Percentiles rank a stretch among this genome's conserved stretches.
Evolutionary conservation across 164 flowering plant genomes (phyloP).

Genomic region (Pachysandra terminalis): DNA sequence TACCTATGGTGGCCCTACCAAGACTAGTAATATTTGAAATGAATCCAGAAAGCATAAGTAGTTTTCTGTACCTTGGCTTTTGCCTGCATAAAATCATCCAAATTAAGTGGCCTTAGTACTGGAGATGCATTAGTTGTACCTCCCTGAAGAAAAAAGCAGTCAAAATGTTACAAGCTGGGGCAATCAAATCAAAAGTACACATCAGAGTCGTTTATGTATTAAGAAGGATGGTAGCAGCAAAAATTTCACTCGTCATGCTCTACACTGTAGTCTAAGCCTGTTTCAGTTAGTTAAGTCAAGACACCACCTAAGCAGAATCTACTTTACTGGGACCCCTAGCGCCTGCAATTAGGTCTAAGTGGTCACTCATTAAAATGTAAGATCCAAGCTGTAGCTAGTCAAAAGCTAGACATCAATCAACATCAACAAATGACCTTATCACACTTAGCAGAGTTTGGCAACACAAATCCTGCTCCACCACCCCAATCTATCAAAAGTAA

Average conservation of each 20-base stretch:
- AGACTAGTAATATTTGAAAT: background rate
- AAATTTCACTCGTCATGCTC: background rate
- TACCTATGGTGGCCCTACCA: background rate
- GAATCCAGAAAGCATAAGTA: background rate
- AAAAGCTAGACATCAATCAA: too few species aligned
- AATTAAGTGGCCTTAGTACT: constrained; percentile 52
- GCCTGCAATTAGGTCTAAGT: too few species aligned
- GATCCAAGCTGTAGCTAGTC: too few species aligned
- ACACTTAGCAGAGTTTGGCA: too few species aligned
- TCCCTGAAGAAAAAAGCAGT: constrained; percentile 33
- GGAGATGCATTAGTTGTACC: constrained; percentile 26
- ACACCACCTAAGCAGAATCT: too few species aligned
- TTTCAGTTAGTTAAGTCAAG: too few species aligned
- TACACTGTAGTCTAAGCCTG: background rate
- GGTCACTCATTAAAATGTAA: too few species aligned
- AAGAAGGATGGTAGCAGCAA: background rate
- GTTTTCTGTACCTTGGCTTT: constrained; percentile 69
- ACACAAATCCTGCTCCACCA: too few species aligned
- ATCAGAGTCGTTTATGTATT: constrained; percentile 1
- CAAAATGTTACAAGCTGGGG: background rate
- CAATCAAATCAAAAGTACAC: background rate
- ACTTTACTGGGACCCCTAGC: too few species aligned
- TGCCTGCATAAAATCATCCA: constrained; percentile 81
- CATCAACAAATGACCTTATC: too few species aligned
- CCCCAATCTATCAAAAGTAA: too few species aligned